Percentiles rank a stretch among this genome's conserved stretches.
These are phyloP conservation scores for Aspergillus bridgeri DNA, from an alignment of 495 filamentous ascomycete genomes.

Conservation along the genomic window DNA sequence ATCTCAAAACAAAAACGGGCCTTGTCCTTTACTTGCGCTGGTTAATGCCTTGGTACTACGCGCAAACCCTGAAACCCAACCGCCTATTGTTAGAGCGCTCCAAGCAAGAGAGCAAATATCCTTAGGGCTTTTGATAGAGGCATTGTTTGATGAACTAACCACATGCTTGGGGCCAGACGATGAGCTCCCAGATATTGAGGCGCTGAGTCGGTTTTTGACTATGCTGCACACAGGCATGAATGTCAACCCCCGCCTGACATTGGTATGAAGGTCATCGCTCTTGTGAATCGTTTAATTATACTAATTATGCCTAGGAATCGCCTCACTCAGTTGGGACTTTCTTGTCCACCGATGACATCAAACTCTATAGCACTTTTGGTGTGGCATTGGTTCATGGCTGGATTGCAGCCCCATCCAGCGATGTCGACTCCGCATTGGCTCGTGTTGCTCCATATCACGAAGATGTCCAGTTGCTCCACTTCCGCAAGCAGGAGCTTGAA, in stretches of 20 bases:
- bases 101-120: conserved; percentile 81
- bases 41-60: conserved; percentile 89
- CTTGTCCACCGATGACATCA: conserved; percentile 77
- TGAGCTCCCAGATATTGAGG: conserved; percentile 77
- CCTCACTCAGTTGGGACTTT: conserved; percentile 64
- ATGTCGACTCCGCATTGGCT: conserved; percentile 61
- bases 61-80: conserved; percentile 58
- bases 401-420: conserved; percentile 65
- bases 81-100: conserved; percentile 72
- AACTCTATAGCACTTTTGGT: conserved; percentile 79
- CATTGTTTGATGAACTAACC: conserved; percentile 87
- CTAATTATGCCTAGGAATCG: conserved; percentile 31
- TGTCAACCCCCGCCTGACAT: conserved; percentile 84
- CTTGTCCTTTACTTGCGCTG: conserved; percentile 87
- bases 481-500: conserved; percentile 84
- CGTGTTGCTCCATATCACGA: conserved; percentile 80
- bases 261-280: conserved; percentile 40
- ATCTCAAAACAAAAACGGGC: conserved; percentile 89
- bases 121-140: conserved; percentile 77
- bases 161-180: conserved; percentile 52
- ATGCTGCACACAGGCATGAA: conserved; percentile 97
- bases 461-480: conserved; percentile 82
- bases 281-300: conserved; percentile 24
- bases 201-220: conserved; percentile 81
- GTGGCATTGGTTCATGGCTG: conserved; percentile 94